Conservation (phyloP, 345 rosid species). For the Salix suchowensis region DNA sequence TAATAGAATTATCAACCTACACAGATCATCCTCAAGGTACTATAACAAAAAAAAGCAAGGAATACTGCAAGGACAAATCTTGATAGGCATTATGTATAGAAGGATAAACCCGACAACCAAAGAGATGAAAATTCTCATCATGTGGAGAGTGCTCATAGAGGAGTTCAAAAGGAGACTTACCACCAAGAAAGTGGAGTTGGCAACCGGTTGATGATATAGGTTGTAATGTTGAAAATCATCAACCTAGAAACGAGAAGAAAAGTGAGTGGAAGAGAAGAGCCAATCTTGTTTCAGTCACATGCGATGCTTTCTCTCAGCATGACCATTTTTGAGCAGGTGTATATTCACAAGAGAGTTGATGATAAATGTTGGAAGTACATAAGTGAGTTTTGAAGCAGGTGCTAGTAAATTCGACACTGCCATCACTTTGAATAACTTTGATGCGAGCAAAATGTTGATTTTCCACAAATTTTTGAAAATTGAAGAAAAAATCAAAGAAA, state of each 20-base stretch:
- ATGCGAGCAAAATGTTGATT: background rate
- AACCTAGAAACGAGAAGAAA: background rate
- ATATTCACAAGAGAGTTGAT: background rate
- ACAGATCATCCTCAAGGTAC: background rate
- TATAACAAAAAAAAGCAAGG: background rate
- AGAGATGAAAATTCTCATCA: background rate
- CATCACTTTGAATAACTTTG: slow-evolving; percentile 5
- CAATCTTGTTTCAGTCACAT: background rate
- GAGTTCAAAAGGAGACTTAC: background rate
- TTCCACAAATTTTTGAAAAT: background rate
- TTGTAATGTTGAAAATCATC: background rate
- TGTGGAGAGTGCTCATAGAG: background rate
- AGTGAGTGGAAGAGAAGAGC: background rate
- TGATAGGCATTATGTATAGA: background rate
- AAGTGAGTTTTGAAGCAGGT: background rate
- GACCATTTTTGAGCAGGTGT: slow-evolving; percentile 5
- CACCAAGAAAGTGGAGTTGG: background rate
- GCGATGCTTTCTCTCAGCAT: background rate
- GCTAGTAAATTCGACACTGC: background rate
- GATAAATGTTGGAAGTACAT: background rate
- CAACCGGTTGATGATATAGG: background rate
- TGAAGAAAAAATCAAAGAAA: background rate
- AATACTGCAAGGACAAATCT: background rate
- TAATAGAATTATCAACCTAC: slow-evolving; percentile 5
- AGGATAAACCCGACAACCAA: slow-evolving; percentile 1